phyloP scores from a whole-genome alignment of 2,329 filamentous ascomycete genomes.

The Zopfia rhizophila region DNA sequence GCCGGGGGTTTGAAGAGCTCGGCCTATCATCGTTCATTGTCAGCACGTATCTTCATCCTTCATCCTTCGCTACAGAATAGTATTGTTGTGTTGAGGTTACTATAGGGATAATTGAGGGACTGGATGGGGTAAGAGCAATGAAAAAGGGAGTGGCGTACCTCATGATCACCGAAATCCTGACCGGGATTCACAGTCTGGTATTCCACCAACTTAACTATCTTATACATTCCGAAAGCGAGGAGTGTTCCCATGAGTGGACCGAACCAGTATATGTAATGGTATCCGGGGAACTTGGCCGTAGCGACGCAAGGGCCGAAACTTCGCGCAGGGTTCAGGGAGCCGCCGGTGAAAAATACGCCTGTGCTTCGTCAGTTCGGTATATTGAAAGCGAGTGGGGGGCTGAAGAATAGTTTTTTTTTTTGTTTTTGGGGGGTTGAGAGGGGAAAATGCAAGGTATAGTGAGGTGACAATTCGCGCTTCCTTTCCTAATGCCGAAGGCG shows the following conservation, averaged over 20 bases:
- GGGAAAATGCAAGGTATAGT: background rate
- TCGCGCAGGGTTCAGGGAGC: conserved; percentile 54
- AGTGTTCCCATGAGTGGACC: conserved; percentile 49
- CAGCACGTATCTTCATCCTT: no score
- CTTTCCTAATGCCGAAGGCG: no score
- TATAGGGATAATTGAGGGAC: no score
- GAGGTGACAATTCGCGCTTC: no score
- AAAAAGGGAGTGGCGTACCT: conserved; percentile 25
- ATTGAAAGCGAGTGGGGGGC: background rate
- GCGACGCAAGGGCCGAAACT: conserved; percentile 55
- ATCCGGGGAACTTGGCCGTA: conserved; percentile 46
- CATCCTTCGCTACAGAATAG: no score
- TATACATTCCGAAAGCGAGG: conserved; percentile 52
- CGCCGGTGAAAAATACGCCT: conserved; percentile 56
- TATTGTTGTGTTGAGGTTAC: no score
- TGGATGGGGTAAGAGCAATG: background rate
- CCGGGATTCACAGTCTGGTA: conserved; percentile 56
- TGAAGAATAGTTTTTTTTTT: background rate
- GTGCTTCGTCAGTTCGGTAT: background rate
- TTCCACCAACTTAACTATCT: conserved; percentile 53
- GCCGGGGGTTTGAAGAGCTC: conserved; percentile 42
- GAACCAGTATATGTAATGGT: conserved; percentile 59
- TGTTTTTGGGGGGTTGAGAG: background rate
- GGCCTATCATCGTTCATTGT: conserved; percentile 22
- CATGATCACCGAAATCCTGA: conserved; percentile 52